Evolutionary conservation across 2,329 filamentous ascomycete genomes (phyloP), one percentile per base, ranked within the genome.

Genomic region (Ophiocordyceps camponoti-saundersi): DNA sequence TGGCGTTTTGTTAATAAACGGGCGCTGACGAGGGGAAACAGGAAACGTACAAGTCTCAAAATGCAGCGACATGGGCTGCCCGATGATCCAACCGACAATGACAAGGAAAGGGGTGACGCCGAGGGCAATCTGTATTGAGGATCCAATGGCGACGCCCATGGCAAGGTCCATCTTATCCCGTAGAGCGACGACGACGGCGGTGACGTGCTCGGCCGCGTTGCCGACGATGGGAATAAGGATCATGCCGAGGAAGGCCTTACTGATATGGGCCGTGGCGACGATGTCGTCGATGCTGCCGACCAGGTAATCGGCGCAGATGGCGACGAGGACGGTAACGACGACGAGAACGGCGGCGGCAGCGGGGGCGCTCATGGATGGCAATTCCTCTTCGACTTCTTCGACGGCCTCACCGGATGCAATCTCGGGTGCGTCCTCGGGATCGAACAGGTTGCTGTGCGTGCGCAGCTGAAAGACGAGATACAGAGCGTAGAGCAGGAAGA

Each of bases 71-170:
- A 88, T 87, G 22, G 77, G 73, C 52, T 77, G 67, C 47, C 73
- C 72, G 63, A 85, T 77, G 53, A 83, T 79, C 85, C 85, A 90
- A 50, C 84, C 85, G 36, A 89, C 70, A 52, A 90, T 79, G 47
- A 90, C 85, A 46, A 90, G 69, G 64, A 84, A 82, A 0, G 85
- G 85, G 1, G 85, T 89, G 44, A 90, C 84, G 42, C 88, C 79
- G 43, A 90, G 70, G 21, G 85, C 84, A 56, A 90, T 90, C 63
- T 90, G 85, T 59, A 90, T 80, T 61, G 81, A 85, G 49, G 81
- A 86, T 43, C 85, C 85, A 56, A 90, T 84, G 26, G 85, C 85
- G 45, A 90, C 84, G 41, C 82, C 82, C 68, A 90, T 85, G 29
- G 85, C 60, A 46, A 81, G 65, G 56, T 81, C 76, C 78, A 82